Conservation (phyloP, 768 basidiomycete species). For the Mycena polygramma region DNA sequence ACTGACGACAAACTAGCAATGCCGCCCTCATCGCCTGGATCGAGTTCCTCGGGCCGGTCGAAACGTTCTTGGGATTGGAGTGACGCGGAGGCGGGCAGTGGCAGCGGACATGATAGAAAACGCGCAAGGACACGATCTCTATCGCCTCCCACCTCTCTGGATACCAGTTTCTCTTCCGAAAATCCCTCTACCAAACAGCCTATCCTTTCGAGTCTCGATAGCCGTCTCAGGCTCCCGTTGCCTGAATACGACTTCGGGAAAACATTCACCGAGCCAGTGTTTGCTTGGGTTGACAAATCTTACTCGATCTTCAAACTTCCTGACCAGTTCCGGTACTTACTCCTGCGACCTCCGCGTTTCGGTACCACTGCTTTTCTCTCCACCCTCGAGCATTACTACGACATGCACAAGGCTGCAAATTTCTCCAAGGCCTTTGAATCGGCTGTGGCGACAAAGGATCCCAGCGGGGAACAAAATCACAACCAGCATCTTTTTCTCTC, state of each 20-base stretch:
- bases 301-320: background rate
- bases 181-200: background rate
- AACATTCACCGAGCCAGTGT: background rate
- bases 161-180: background rate
- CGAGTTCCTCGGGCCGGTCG: background rate
- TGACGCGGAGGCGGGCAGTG: background rate
- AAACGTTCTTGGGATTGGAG: background rate
- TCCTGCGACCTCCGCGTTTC: slow-evolving; percentile 19
- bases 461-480: background rate
- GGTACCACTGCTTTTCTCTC: slow-evolving; percentile 16
- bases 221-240: background rate
- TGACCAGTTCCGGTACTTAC: background rate
- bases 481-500: slow-evolving; percentile 11
- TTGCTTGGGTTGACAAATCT: slow-evolving; percentile 5
- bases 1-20: no score
- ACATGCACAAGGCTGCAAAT: background rate
- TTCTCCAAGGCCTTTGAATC: background rate
- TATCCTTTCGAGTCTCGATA: background rate
- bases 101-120: background rate
- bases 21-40: no score
- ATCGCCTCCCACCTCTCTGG: background rate
- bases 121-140: background rate
- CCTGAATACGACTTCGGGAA: background rate
- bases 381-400: slow-evolving; percentile 1
- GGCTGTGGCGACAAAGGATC: background rate